A percentile compares a stretch with the other conserved stretches of the same genome.
Evolutionary conservation across 1,284 basidiomycete genomes (phyloP).

Genomic region (Leccinum proliferum): DNA sequence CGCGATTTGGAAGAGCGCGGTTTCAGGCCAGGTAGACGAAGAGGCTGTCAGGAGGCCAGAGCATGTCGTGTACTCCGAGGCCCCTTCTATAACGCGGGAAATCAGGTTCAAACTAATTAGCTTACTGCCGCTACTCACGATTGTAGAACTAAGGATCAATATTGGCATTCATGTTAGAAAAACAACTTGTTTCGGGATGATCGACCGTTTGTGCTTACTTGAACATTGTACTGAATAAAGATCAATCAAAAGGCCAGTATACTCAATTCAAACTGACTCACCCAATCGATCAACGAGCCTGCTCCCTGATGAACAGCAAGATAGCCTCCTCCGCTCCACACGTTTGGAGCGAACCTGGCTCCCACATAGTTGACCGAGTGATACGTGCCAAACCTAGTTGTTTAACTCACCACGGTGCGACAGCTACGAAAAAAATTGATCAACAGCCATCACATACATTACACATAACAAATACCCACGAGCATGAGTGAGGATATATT

Average conservation of each 20-base stretch:
- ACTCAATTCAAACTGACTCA: constrained; percentile 10
- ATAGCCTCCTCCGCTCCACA: constrained; percentile 46
- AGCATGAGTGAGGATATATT: constrained; percentile 36
- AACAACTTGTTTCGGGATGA: neutral
- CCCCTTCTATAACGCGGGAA: constrained; percentile 33
- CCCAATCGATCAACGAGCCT: constrained; percentile 54
- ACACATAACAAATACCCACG: constrained; percentile 22
- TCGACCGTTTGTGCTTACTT: constrained; percentile 26
- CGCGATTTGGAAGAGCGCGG: constrained; percentile 58
- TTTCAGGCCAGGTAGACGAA: constrained; percentile 35
- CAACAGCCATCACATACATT: neutral
- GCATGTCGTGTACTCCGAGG: constrained; percentile 42
- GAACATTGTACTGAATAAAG: constrained; percentile 37
- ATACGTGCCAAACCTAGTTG: neutral
- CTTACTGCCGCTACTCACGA: constrained; percentile 34
- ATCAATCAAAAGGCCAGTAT: neutral
- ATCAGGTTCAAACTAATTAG: neutral
- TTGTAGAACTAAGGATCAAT: constrained; percentile 51
- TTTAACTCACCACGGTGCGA: constrained; percentile 26
- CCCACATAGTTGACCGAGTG: neutral
- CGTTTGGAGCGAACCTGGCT: constrained; percentile 23
- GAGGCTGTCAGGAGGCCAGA: constrained; percentile 37
- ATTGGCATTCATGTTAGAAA: constrained; percentile 4
- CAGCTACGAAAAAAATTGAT: constrained; percentile 14
- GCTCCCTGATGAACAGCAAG: constrained; percentile 44